These are phyloP conservation scores for Plasmodium knowlesi DNA, from an alignment of 169 alveolate genomes.

Conservation along the genomic window DNA sequence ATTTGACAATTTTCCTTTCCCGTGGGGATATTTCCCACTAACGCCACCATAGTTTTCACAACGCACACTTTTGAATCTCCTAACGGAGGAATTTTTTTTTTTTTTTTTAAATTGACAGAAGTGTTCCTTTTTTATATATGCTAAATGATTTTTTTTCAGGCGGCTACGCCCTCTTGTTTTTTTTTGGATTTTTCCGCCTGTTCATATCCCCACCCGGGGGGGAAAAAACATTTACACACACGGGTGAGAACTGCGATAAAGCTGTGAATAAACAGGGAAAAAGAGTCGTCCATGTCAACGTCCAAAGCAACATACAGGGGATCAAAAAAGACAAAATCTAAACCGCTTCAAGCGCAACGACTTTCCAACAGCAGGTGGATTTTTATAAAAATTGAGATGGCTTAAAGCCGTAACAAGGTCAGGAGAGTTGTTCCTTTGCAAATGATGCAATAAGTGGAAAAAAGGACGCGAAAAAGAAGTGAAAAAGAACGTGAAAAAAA, in stretches of 20 bases:
- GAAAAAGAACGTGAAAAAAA: no score
- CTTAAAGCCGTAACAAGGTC: neutral
- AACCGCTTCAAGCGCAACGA: neutral
- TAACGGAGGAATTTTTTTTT: neutral
- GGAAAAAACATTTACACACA: neutral
- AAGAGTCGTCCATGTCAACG: neutral
- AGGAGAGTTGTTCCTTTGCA: neutral
- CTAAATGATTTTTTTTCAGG: neutral
- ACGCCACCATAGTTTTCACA: neutral
- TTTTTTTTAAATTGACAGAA: neutral
- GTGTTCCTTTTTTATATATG: neutral
- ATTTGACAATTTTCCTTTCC: neutral
- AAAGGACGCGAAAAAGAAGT: neutral
- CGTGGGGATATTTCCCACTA: neutral
- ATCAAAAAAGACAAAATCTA: neutral
- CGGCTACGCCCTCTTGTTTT: neutral
- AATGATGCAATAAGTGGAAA: neutral
- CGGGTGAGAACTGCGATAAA: neutral
- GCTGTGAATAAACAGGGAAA: neutral
- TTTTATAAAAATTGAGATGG: neutral
- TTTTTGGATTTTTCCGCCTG: neutral
- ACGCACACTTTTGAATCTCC: slow-evolving; percentile 2
- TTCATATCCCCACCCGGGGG: neutral
- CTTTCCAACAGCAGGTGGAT: neutral
- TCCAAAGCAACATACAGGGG: neutral